Evolutionary conservation across 768 basidiomycete species (phyloP), one percentile per base, ranked within the genome.

Genomic region (Collybiopsis luxurians): DNA sequence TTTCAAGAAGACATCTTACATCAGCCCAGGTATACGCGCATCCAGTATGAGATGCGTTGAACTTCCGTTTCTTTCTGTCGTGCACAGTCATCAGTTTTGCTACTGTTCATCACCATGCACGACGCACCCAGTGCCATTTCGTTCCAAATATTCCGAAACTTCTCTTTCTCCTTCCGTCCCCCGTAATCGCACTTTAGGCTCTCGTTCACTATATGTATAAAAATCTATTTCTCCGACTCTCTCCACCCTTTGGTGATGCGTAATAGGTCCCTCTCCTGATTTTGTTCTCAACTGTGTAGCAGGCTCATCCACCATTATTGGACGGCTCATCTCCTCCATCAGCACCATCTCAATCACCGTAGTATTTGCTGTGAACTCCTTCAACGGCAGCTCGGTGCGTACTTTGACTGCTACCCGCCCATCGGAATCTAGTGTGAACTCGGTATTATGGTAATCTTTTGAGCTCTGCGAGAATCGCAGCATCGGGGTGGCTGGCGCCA

Each of bases 1-100:
- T n/a, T n/a, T n/a, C n/a, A n/a, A n/a, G n/a, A n/a, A n/a, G n/a
- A n/a, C n/a, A 24, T n/a, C 50, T 51, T 39, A 51, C 50, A 51
- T 51, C 36, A 39, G 34, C 31, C 50, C 50, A 51, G 21, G 34
- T 51, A 51, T 51, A 51, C 15, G 50, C 50, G n/a, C 50, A 51
- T 19, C 50, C 50, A 24, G 34, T 51, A 13, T 34, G 31, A n/a
- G 50, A 38, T n/a, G 50, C 50, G 24, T 26, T 24, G 36, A 51
- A 51, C 26, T 34, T 38, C 9, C 50, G 50, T 36, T 49, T 49
- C 30, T 49, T 51, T 51, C 50, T 51, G 31, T 51, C 50, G n/a
- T 27, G 6, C 9, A 36, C 12, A 15, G 12, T 39, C 19, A 9
- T 10, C 4, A 51, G n/a, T 51, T 51, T 34, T 36, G 31, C 19